phyloP scores from a whole-genome alignment of 257 asterid species.

The Henckelia pumila region DNA sequence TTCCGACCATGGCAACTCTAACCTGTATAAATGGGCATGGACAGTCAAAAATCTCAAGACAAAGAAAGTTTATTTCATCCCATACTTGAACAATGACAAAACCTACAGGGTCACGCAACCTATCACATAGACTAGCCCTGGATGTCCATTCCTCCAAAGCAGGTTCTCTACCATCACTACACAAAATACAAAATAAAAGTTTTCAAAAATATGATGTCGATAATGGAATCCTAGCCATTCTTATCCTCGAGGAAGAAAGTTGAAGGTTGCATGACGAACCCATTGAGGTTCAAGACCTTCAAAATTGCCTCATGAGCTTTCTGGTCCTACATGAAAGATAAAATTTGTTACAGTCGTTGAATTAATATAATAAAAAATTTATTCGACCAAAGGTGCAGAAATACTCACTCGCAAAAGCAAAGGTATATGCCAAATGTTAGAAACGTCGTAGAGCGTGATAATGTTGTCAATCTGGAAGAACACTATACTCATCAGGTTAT shows the following conservation, averaged over 20 bases:
- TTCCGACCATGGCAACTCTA: slow-evolving; percentile 84
- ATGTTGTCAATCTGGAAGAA: slow-evolving; percentile 59
- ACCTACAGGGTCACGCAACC: slow-evolving; percentile 69
- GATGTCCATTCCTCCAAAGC: slow-evolving; percentile 77
- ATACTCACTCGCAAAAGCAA: slow-evolving; percentile 70
- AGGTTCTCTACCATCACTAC: slow-evolving; percentile 61
- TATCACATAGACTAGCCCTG: slow-evolving; percentile 71
- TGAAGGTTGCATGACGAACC: slow-evolving; percentile 47
- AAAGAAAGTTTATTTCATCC: slow-evolving; percentile 15
- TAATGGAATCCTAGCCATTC: slow-evolving; percentile 9
- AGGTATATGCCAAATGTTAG: slow-evolving; percentile 90
- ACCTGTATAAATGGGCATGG: slow-evolving; percentile 42
- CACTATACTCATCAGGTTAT: slow-evolving; percentile 13
- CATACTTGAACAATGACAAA: slow-evolving; percentile 20
- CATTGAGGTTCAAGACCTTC: slow-evolving; percentile 64
- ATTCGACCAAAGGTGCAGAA: slow-evolving; percentile 13
- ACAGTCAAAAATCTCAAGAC: slow-evolving; percentile 15
- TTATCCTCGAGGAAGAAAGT: slow-evolving; percentile 13
- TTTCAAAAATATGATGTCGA: slow-evolving; percentile 1
- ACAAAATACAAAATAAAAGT: slow-evolving; percentile 12
- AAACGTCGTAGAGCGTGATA: slow-evolving; percentile 72
- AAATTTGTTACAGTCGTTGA: slow-evolving; percentile 5
- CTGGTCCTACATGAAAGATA: slow-evolving; percentile 54
- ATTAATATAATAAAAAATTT: slow-evolving; percentile 9
- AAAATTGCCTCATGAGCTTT: slow-evolving; percentile 91